phyloP scores from a whole-genome alignment of 257 asterid species.

The Ligustrum vulgare region DNA sequence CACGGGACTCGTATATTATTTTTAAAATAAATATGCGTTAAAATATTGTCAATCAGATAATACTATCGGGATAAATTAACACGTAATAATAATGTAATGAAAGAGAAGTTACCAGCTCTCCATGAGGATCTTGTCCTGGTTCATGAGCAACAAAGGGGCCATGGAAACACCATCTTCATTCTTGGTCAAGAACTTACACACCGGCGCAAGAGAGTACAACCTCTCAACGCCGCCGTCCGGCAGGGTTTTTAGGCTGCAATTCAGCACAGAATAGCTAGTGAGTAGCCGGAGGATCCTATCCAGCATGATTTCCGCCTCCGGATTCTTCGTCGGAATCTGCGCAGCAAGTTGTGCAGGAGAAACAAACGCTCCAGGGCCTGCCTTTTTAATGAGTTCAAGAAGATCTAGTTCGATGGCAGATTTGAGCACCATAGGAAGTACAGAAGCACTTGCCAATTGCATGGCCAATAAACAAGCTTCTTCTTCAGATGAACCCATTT shows the following conservation, averaged over 20 bases:
- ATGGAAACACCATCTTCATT: constrained; percentile 36
- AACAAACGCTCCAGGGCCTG: constrained; percentile 22
- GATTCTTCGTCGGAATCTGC: constrained; percentile 26
- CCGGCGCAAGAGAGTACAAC: constrained; percentile 32
- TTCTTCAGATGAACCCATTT: constrained; percentile 38
- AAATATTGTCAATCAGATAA: too few species aligned
- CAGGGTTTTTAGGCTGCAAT: constrained; percentile 2
- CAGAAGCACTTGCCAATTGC: constrained; percentile 14
- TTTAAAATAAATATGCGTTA: too few species aligned
- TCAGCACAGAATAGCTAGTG: constrained; percentile 30
- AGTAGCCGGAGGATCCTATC: constrained; percentile 45
- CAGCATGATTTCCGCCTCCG: constrained; percentile 27
- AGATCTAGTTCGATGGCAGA: constrained; percentile 41
- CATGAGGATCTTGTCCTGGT: constrained; percentile 26
- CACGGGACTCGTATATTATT: too few species aligned
- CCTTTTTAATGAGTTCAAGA: constrained; percentile 34
- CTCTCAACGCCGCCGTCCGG: constrained; percentile 22
- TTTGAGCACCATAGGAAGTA: constrained; percentile 29
- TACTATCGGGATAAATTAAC: too few species aligned
- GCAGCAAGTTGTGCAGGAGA: constrained; percentile 39
- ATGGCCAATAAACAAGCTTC: constrained; percentile 21
- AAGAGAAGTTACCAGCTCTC: constrained; percentile 33
- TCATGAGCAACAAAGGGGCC: constrained; percentile 24
- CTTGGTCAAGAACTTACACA: constrained; percentile 30
- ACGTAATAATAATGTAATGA: too few species aligned